Conservation (phyloP, 768 basidiomycete genomes). For the Pholiota molesta region DNA sequence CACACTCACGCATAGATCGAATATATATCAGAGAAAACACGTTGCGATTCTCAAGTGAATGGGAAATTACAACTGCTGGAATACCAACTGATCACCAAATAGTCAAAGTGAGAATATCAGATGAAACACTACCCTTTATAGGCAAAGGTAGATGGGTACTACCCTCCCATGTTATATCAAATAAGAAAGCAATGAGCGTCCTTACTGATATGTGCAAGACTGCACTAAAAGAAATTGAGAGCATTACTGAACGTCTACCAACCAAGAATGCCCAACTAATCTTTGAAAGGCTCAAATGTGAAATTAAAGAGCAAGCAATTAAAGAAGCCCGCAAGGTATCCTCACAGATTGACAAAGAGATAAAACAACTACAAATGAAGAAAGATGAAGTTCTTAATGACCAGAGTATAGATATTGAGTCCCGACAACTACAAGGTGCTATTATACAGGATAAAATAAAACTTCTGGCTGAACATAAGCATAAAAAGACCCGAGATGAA, state of each 20-base stretch:
- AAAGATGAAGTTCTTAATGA: no score
- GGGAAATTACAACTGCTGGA: constrained; percentile 23
- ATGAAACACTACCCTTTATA: constrained; percentile 25
- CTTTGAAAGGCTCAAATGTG: no score
- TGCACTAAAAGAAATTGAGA: background rate
- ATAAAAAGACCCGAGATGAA: background rate
- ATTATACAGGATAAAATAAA: no score
- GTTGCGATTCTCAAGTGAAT: constrained; percentile 19
- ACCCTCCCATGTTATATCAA: constrained; percentile 8
- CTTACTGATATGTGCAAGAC: background rate
- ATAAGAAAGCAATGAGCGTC: constrained; percentile 15
- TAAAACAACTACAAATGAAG: no score
- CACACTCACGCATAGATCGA: constrained; percentile 37
- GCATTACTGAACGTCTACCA: background rate
- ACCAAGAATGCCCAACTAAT: background rate
- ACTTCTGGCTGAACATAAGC: no score
- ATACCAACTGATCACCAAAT: constrained; percentile 36
- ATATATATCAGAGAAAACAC: constrained; percentile 31
- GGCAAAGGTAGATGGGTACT: constrained; percentile 37
- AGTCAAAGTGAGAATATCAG: constrained; percentile 25
- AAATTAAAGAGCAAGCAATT: no score
- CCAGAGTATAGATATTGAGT: no score
- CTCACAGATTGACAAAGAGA: no score
- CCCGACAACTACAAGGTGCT: no score
- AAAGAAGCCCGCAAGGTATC: no score